Base-by-base conservation (phyloP, 2,329 filamentous ascomycete genomes). In the Epichloe glyceriae region DNA sequence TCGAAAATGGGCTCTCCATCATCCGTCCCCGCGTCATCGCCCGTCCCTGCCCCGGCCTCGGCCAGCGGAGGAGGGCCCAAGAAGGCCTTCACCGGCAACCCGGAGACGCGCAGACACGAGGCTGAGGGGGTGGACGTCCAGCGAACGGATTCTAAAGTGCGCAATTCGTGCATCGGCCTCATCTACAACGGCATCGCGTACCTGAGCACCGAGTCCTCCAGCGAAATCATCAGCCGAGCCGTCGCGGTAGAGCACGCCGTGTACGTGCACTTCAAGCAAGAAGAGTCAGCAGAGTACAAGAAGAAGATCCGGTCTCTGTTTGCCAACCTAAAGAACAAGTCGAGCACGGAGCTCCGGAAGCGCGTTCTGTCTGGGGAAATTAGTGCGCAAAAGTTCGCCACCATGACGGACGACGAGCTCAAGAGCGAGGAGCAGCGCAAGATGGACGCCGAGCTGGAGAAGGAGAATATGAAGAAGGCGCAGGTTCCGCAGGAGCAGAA, bases 401-500 rank as follows among this genome's bases (percentile, higher is more conserved):
- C 74, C 61, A 95, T 98, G 93, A 79, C 82, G 8, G 83, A 87
- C 60, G 86, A 95, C 50, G 91, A 97, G 67, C 80, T 98, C 64
- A 94, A 94, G 73, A 93, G 86, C 46, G 84, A 83, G 47, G 83
- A 93, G 67, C 85, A 87, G 68, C 81, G 83, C 54, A 81, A 80
- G 60, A 79, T 84, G 62, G 89, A 96, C 58, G 73, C 79, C 58
- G 81, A 82, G 66, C 76, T 95, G 47, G 78, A 89, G 64, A 82
- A 86, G 69, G 88, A 96, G 70, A 98, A 98, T 69, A 90, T 97
- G 86, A 89, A 89, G 73, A 88, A 91, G 69, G 88, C 93, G 1
- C 94, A 97, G 82, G 90, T 95, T 11, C 87, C 91, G 52, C 86
- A 90, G 75, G 86, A 82, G 17, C 85, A 95, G 70, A 93, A 89